These are phyloP conservation scores for Pisolithus albus DNA, from an alignment of 768 basidiomycete genomes.

Conservation along the genomic window DNA sequence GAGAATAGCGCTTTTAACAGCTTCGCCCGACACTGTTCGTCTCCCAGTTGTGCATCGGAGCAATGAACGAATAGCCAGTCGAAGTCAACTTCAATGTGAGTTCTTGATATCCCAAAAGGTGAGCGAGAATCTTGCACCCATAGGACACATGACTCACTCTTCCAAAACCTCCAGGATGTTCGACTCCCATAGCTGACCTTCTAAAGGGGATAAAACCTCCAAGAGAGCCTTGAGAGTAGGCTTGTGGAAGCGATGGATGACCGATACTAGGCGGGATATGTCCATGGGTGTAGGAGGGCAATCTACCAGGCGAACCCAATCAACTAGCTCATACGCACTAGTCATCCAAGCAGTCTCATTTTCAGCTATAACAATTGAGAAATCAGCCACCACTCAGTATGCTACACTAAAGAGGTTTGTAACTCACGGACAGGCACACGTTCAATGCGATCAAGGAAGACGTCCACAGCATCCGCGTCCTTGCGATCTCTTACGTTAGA, in stretches of 20 bases:
- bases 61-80: slow-evolving; percentile 40
- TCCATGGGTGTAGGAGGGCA: slow-evolving; percentile 29
- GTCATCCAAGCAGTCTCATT: slow-evolving; percentile 27
- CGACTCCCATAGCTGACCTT: slow-evolving; percentile 37
- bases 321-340: slow-evolving; percentile 53
- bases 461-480: slow-evolving; percentile 21
- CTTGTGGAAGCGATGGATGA: slow-evolving; percentile 36
- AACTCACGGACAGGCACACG: slow-evolving; percentile 42
- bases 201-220: slow-evolving; percentile 37
- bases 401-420: background rate
- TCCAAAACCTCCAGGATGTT: slow-evolving; percentile 15
- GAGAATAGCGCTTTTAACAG: slow-evolving; percentile 32
- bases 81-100: slow-evolving; percentile 26
- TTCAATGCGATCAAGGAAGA: slow-evolving; percentile 42
- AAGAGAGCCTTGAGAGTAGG: slow-evolving; percentile 38
- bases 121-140: background rate
- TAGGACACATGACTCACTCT: slow-evolving; percentile 20
- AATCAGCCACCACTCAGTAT: background rate
- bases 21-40: slow-evolving; percentile 20
- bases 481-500: background rate
- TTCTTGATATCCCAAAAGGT: slow-evolving; percentile 7
- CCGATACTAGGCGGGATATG: slow-evolving; percentile 33
- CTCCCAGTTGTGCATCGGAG: slow-evolving; percentile 13
- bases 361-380: slow-evolving; percentile 28
- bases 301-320: slow-evolving; percentile 50